Evolutionary conservation across 2,329 filamentous ascomycete species (phyloP), one percentile per base, ranked within the genome.

Genomic region (Fusarium virguliforme): DNA sequence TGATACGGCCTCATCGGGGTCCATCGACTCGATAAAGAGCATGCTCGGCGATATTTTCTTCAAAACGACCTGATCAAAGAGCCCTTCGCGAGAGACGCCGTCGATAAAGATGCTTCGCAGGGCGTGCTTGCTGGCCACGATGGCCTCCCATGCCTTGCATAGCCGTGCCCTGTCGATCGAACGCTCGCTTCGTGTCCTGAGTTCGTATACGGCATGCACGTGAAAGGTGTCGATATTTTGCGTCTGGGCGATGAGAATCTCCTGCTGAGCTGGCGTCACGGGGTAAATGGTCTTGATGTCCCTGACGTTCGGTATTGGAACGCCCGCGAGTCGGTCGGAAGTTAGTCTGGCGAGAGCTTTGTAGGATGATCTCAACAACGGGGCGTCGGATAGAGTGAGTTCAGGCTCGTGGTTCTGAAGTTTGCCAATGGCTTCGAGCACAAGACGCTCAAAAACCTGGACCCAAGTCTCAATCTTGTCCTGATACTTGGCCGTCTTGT

Each of bases 81-180:
- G 76, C 0, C 85, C 84, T 6, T 84, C 81, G 38, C 83, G 81
- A 10, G 84, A 83, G 12, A 86, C 79, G 35, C 85, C 86, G 50
- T 86, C 85, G 46, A 83, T 84, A 63, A 88, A 88, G 18, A 88
- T 79, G 4, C 86, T 88, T 41, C 86, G 77, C 41, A 88, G 71
- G 2, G 84, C 81, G 0, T 83, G 74, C 53, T 87, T 83, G 53
- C 80, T 80, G n/a, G 80, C 75, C 0, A 84, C 83, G 0, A 87
- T 83, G 34, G 81, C 81, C 62, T 85, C 80, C 86, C 86, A 88
- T 0, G 85, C 85, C 26, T 79, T 78, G 68, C 85, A 87, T 6
- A 88, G 80, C 9, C 81, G 81, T 1, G 80, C 77, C 8, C 82
- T 79, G 43, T 87, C 84, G 6, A 86, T 78, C 3, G 78, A 65